Evolutionary conservation across 2,329 filamentous ascomycete species (phyloP).

Genomic region (Shiraia bambusicola): DNA sequence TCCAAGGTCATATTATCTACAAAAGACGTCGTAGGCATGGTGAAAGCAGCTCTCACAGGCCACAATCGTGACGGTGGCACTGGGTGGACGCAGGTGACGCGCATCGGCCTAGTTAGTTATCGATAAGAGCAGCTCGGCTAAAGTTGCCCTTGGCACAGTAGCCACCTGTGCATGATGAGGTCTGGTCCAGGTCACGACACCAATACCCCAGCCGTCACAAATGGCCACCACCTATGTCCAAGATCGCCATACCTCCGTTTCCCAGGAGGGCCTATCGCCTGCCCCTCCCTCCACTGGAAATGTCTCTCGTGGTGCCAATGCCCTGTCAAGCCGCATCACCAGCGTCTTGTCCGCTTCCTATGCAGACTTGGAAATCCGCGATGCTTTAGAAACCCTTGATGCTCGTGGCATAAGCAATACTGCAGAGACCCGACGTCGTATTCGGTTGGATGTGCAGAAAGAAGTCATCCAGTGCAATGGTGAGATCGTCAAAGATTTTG

Average conservation of each 20-base stretch:
- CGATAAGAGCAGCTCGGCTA: slow-evolving; percentile 28
- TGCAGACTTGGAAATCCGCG: slow-evolving; percentile 86
- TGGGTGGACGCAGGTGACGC: slow-evolving; percentile 28
- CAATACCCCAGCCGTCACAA: slow-evolving; percentile 9
- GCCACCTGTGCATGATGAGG: slow-evolving; percentile 14
- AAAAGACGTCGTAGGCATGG: slow-evolving; percentile 11
- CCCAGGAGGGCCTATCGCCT: slow-evolving; percentile 33
- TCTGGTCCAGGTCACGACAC: slow-evolving; percentile 16
- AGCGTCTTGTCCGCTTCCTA: slow-evolving; percentile 88
- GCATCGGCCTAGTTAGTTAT: slow-evolving; percentile 20
- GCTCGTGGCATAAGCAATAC: slow-evolving; percentile 70
- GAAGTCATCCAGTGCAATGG: slow-evolving; percentile 94
- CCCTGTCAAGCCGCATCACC: slow-evolving; percentile 78
- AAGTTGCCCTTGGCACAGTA: slow-evolving; percentile 15
- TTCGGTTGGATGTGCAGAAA: slow-evolving; percentile 82
- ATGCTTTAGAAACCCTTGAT: slow-evolving; percentile 79
- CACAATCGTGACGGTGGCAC: slow-evolving; percentile 8
- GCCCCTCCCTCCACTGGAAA: slow-evolving; percentile 25
- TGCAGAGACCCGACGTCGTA: slow-evolving; percentile 72
- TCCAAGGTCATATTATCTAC: slow-evolving; percentile 20
- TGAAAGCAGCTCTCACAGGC: slow-evolving; percentile 27
- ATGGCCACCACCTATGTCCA: slow-evolving; percentile 39
- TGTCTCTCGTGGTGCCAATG: slow-evolving; percentile 53
- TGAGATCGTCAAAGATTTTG: slow-evolving; percentile 83
- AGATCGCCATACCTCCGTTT: slow-evolving; percentile 28